phyloP scores from a whole-genome alignment of 805 yeast genomes.

The Ogataea methylovora region DNA sequence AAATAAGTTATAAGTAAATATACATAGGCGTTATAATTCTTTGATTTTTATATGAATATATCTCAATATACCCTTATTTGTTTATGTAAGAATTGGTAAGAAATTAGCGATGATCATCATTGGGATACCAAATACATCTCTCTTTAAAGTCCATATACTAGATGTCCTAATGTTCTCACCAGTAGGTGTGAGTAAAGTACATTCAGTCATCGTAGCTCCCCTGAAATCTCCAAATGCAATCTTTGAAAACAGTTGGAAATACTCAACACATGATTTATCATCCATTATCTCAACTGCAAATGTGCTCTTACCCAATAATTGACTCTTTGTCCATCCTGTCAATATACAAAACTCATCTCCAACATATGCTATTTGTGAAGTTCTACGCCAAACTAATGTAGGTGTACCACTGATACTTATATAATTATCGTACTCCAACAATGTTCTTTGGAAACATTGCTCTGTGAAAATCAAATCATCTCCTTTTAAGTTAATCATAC shows the following conservation, averaged over 20 bases:
- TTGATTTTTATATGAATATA: not conserved
- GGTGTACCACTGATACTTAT: slow-evolving; percentile 87
- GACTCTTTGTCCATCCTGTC: slow-evolving; percentile 83
- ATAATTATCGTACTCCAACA: slow-evolving; percentile 81
- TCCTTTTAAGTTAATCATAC: slow-evolving; percentile 80
- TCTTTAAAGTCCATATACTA: slow-evolving; percentile 85
- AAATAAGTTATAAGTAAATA: not conserved
- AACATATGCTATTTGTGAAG: slow-evolving; percentile 91
- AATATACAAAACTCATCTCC: slow-evolving; percentile 89
- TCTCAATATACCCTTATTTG: not conserved
- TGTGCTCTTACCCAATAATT: slow-evolving; percentile 56
- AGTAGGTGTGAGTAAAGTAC: slow-evolving; percentile 61
- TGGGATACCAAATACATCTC: slow-evolving; percentile 95
- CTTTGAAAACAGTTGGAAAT: slow-evolving; percentile 75
- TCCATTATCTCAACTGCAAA: slow-evolving; percentile 82
- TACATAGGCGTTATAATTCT: not conserved
- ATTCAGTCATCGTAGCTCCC: slow-evolving; percentile 83
- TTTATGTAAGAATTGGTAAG: slow-evolving; percentile 55
- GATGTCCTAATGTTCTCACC: slow-evolving; percentile 59
- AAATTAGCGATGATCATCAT: slow-evolving; percentile 95
- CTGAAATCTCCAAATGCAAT: slow-evolving; percentile 88
- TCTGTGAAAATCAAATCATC: slow-evolving; percentile 93
- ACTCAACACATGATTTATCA: slow-evolving; percentile 78
- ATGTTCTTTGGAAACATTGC: slow-evolving; percentile 89
- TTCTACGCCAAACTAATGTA: slow-evolving; percentile 90